These are phyloP conservation scores for Candida ovalis DNA, from an alignment of 805 yeast genomes.

Conservation along the genomic window DNA sequence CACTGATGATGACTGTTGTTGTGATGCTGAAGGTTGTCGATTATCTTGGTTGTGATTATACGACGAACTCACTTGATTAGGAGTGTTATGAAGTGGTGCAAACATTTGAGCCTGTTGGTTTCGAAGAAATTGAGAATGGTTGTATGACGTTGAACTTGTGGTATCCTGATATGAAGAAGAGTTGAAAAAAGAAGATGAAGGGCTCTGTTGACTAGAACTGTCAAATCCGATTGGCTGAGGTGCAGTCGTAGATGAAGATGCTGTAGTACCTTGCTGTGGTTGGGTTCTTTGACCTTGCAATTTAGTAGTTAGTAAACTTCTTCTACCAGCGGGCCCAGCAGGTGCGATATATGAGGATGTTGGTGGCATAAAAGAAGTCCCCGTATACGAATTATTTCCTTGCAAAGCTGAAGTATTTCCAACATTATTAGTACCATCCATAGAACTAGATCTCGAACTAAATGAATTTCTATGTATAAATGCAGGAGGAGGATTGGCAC, in stretches of 20 bases:
- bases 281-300: slow-evolving; percentile 20
- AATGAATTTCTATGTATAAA: slow-evolving; percentile 24
- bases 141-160: slow-evolving; percentile 4
- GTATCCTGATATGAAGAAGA: slow-evolving; percentile 9
- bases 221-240: slow-evolving; percentile 7
- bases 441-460: slow-evolving; percentile 25
- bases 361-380: slow-evolving; percentile 11
- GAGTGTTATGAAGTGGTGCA: slow-evolving; percentile 42
- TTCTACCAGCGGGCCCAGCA: slow-evolving; percentile 26
- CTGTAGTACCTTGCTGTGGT: slow-evolving; percentile 11
- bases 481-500: slow-evolving; percentile 29
- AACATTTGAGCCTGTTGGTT: slow-evolving; percentile 21
- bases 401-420: not conserved
- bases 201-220: slow-evolving; percentile 1
- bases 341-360: slow-evolving; percentile 15
- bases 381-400: slow-evolving; percentile 7
- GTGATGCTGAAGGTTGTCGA: slow-evolving; percentile 5
- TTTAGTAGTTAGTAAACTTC: slow-evolving; percentile 29
- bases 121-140: slow-evolving; percentile 14
- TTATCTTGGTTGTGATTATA: slow-evolving; percentile 16
- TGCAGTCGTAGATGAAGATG: slow-evolving; percentile 6
- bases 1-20: slow-evolving; percentile 11
- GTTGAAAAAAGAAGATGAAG: slow-evolving; percentile 4
- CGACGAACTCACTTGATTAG: slow-evolving; percentile 43
- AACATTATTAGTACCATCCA: slow-evolving; percentile 13